These are phyloP conservation scores for Acarospora socialis DNA, from an alignment of 2,329 filamentous ascomycete species.

Conservation along the genomic window DNA sequence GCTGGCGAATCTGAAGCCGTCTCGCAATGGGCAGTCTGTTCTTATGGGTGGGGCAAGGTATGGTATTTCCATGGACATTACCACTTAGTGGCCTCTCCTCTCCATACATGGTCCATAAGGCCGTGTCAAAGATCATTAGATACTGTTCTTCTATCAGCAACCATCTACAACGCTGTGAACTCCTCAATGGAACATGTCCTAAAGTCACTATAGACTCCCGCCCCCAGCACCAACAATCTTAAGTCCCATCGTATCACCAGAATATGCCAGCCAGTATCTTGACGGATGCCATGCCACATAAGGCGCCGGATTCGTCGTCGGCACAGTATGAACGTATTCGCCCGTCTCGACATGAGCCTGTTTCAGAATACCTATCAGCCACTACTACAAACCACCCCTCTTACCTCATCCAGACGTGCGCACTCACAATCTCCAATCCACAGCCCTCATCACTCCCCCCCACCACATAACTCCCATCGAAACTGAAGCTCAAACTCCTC, in stretches of 20 bases:
- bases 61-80: too few species aligned
- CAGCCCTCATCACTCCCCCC: constrained; percentile 33
- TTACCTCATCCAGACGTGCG: background rate
- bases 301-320: constrained; percentile 23
- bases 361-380: background rate
- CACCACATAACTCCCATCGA: constrained; percentile 34
- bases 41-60: too few species aligned
- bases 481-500: constrained; percentile 35
- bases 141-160: too few species aligned
- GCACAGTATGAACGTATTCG: constrained; percentile 33
- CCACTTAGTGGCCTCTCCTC: too few species aligned
- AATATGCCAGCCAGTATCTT: constrained; percentile 36
- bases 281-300: constrained; percentile 37
- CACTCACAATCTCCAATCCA: constrained; percentile 31
- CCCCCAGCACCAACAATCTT: constrained; percentile 35
- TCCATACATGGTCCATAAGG: too few species aligned
- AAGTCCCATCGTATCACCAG: constrained; percentile 28
- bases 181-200: too few species aligned
- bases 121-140: too few species aligned
- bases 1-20: too few species aligned
- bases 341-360: constrained; percentile 32
- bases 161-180: constrained; percentile 10
- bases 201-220: constrained; percentile 21
- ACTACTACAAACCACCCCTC: background rate
- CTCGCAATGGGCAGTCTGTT: too few species aligned